Conservation (phyloP, 345 rosid genomes). For the Triadica sebifera region DNA sequence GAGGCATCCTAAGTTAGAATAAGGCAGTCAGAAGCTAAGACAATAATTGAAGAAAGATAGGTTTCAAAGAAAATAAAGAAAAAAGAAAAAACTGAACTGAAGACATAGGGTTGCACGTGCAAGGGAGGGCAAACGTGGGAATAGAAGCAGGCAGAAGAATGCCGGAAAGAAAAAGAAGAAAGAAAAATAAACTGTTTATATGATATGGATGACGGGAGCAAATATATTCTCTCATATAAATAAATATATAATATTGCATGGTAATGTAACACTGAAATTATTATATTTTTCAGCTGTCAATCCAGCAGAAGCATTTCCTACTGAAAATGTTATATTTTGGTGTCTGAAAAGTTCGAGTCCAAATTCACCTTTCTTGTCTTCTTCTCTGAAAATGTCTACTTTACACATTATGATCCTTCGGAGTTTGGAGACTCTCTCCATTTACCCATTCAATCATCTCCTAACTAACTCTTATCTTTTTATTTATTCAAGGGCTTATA, state of each 20-base stretch:
- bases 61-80: neutral
- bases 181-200: neutral
- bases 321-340: neutral
- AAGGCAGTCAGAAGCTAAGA: conserved; percentile 9
- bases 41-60: conserved; percentile 26
- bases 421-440: no score
- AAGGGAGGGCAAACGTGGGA: conserved; percentile 26
- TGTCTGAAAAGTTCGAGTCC: conserved; percentile 46
- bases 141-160: neutral
- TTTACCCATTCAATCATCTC: no score
- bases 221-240: neutral
- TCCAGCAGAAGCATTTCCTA: no score
- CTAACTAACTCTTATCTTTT: no score
- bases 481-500: no score
- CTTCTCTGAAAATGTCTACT: conserved; percentile 10
- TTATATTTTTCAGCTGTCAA: no score
- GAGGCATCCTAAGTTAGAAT: conserved; percentile 26
- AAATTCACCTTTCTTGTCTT: conserved; percentile 25
- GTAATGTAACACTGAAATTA: no score
- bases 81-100: conserved; percentile 11
- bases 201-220: conserved; percentile 21
- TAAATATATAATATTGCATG: no score
- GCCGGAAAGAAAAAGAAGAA: neutral
- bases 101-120: conserved; percentile 23
- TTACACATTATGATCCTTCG: no score